Conservation (phyloP, 2,329 filamentous ascomycete species). For the Microcyclosporella mali region DNA sequence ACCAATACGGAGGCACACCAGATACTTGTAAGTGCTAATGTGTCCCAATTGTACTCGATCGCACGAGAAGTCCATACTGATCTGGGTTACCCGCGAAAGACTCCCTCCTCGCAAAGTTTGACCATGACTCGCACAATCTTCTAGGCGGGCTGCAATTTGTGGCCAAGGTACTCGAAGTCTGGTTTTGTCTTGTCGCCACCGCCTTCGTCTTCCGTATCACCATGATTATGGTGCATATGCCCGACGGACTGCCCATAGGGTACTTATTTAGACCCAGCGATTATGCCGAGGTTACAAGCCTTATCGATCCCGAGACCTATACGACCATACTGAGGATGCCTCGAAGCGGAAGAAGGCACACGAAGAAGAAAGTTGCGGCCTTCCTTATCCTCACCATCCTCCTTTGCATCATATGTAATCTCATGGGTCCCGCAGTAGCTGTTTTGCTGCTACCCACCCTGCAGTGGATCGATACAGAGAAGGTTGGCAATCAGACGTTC, state of each 20-base stretch:
- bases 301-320: constrained; percentile 25
- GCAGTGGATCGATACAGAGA: constrained; percentile 17
- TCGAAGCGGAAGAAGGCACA: background rate
- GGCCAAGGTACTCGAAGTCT: constrained; percentile 29
- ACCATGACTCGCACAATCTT: constrained; percentile 23
- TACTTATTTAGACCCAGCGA: constrained; percentile 26
- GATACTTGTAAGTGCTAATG: background rate
- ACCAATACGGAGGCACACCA: constrained; percentile 2
- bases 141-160: constrained; percentile 29
- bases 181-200: constrained; percentile 27
- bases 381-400: constrained; percentile 18
- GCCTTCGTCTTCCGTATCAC: constrained; percentile 27
- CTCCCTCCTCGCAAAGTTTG: constrained; percentile 13
- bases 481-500: background rate
- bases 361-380: constrained; percentile 2
- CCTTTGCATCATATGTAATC: constrained; percentile 25
- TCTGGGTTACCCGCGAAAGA: no score
- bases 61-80: no score
- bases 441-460: constrained; percentile 25
- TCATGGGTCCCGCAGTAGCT: constrained; percentile 29
- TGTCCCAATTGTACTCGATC: no score
- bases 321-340: constrained; percentile 10
- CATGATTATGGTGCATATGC: constrained; percentile 20
- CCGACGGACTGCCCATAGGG: constrained; percentile 25
- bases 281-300: constrained; percentile 21